Evolutionary conservation across 2,329 filamentous ascomycete species (phyloP), one percentile per base, ranked within the genome.

Genomic region (Stromatinia cepivora): DNA sequence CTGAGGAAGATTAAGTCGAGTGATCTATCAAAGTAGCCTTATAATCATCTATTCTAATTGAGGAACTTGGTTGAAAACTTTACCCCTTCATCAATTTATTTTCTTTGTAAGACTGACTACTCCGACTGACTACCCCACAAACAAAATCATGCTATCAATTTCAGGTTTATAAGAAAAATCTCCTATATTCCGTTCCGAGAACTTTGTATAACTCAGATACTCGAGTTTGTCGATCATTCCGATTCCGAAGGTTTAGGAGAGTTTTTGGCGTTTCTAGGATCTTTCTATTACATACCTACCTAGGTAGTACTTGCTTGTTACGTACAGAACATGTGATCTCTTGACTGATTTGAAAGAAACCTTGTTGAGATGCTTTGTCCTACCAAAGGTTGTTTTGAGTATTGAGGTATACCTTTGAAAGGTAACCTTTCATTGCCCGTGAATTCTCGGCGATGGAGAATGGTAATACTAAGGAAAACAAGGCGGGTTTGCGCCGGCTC

Each of bases 161-260:
- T 13, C 15, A 50, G n/a, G 9, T 28, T 39, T 15, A 39, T 9
- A 28, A 39, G 22, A 39, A 63, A 52, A 63, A 28, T 63, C 61
- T 39, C 61, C 61, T 64, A 42, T 28, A 11, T 64, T 52, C 61
- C 61, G 58, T 46, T 15, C 58, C 58, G 58, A 46, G 25, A 36
- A 22, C 57, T 15, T 17, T 20, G 39, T 61, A 34, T 20, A 34
- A 45, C 61, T 52, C 34, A 28, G 61, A 52, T 42, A 52, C 39
- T 64, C 61, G 61, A 52, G 22, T 20, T 11, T n/a, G 10, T 20
- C 34, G 31, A 52, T 63, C 46, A 39, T 25, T n/a, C 58, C 20
- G 42, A 34, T 15, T 50, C 59, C 59, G 45, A 39, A 25, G 22
- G 15, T 28, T 15, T 36, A 63, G 59, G 46, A 39, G 31, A 36